Evolutionary conservation across 78 protist genomes (phyloP).

Genomic region (Cavenderia fasciculata): DNA sequence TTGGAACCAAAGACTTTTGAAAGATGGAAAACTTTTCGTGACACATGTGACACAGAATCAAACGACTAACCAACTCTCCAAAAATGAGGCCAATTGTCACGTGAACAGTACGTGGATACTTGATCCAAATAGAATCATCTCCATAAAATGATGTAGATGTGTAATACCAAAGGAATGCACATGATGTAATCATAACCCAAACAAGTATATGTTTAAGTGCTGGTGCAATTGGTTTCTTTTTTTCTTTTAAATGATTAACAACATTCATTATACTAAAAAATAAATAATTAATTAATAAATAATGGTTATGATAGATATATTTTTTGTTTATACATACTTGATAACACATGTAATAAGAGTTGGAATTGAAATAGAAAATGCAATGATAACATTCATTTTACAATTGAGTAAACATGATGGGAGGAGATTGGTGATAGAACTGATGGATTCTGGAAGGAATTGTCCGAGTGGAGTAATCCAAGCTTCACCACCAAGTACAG

Average conservation of each 20-base stretch:
- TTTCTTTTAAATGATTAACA: not conserved
- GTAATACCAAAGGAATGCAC: conserved; percentile 58
- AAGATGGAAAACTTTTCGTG: conserved; percentile 44
- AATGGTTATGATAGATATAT: not conserved
- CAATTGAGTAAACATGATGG: not conserved
- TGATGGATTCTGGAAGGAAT: not conserved
- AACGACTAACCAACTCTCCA: conserved; percentile 76
- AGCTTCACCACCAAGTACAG: conserved; percentile 9
- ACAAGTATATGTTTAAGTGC: conserved; percentile 51
- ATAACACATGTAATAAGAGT: not conserved
- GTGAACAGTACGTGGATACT: conserved; percentile 37
- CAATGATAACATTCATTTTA: conserved; percentile 8
- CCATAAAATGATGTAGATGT: conserved; percentile 34
- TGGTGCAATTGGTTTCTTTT: conserved; percentile 34
- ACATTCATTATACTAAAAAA: conserved; percentile 25
- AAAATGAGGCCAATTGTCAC: conserved; percentile 51
- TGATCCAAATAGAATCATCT: conserved; percentile 34
- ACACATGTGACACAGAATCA: conserved; percentile 74
- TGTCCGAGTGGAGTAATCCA: conserved; percentile 39
- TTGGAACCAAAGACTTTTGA: conserved; percentile 52
- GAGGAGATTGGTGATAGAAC: not conserved
- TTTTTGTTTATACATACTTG: conserved; percentile 5
- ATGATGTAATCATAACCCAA: conserved; percentile 36
- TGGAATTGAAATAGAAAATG: conserved; percentile 19
- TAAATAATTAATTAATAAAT: too few relatives aligned